Base-by-base conservation (phyloP, 805 yeast species). In the Candida argentea region DNA sequence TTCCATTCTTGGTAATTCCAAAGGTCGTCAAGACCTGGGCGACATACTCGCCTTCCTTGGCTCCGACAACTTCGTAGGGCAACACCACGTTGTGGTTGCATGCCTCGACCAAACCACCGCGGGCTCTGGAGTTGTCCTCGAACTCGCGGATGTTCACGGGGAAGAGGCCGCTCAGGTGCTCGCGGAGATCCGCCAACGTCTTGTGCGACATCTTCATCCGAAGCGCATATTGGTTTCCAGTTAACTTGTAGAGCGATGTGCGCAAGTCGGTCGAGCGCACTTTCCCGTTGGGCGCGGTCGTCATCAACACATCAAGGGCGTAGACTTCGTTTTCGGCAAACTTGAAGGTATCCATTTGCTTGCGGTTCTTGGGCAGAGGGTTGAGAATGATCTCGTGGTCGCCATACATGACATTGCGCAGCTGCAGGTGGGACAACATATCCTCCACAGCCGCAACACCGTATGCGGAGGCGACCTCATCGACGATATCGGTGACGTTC, bases 271-370 rank as follows among this genome's bases (percentile, higher is more conserved):
- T 61, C 32, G 56, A 50, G 49, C 70, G 67, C 35, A 76, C 79
- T 61, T 76, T 76, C 37, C 89, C 85, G 27, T 71, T 79, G 28
- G 52, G 53, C 5, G 79, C 70, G 23, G 80, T 67, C 14, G 82
- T 67, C 37, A 80, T 62, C 35, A 81, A 63, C 36, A 80, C 67
- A 48, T 80, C 89, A 42, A 80, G 60, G 28, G 89, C 89, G 49
- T 71, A 80, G 20, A 81, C 89, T 50, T 80, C 85, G 48, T 75
- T 75, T 48, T 73, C 81, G 52, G 72, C 83, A 40, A 81, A 79
- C 48, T 67, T 71, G 52, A 61, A 57, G 28, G 82, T 59, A 35
- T 74, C 80, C 50, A 78, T 71, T 48, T 67, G 76, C 39, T 55
- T 50, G 52, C 67, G 71, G 62, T 79, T 83, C 41, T 63, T 64